Base-by-base conservation (phyloP, 1,139 yeast genomes). In the Lodderomyces jiufengensis region DNA sequence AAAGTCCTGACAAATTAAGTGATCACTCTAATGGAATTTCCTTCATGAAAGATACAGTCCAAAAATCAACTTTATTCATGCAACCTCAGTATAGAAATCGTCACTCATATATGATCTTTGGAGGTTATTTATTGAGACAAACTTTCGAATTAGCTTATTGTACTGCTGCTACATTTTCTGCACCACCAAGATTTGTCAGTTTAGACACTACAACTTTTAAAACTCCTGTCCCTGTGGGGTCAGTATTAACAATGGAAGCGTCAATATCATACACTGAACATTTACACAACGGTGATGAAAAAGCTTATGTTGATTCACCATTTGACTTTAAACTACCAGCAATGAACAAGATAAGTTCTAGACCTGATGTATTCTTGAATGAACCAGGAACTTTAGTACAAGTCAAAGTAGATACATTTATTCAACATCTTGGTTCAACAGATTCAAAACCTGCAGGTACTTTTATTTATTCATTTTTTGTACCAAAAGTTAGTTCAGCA, bases 1-100 rank as follows among this genome's bases (percentile, higher is more conserved):
- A 62, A 20, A 37, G 47, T 6, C 34, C 24, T 15, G 41, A 40
- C 13, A 27, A 33, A 14, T 43, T 55, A 3, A 44, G 50, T 18
- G 49, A 56, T 24, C 31, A 28, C 16, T 24, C 32, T 10, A 48
- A 48, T 18, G 71, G 74, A 46, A 57, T 80, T 33, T 62, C 72
- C 32, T 76, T 74, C 50, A 85, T 86, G 95, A 72, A 76, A 40
- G 81, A 85, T 45, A 81, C 96, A 1, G 61, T 61, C 33, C 73
- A 84, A 39, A 67, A 73, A 37, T 84, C 95, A 7, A 85, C 96
- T 5, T 70, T 81, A 49, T 80, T 88, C 61, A 90, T 88, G 94
- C 97, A 88, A 63, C 97, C 97, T 2, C 97, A 88, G 63, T 88
- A 87, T 63, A 77, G 97, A 61, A 88, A 88, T 66, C 77, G 95